Base-by-base conservation (phyloP, 352 stramenopile genomes). In the Globisporangium ultimum region DNA sequence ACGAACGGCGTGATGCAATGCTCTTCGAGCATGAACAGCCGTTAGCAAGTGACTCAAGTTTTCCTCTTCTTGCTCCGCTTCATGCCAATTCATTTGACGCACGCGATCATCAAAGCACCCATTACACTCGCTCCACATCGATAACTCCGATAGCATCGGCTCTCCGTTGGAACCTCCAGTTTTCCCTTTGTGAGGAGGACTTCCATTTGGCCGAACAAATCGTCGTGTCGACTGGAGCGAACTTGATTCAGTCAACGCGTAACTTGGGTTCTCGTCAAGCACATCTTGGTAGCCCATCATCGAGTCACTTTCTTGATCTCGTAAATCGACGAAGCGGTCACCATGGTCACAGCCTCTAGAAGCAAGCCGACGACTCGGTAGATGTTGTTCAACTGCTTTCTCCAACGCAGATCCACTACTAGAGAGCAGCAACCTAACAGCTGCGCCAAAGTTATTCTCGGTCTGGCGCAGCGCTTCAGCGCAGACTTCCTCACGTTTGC, bases 191-290 rank as follows among this genome's bases (percentile, higher is more conserved):
- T 65, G 62, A 21, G 80, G 81, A 63, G 80, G 81, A 63, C 78
- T 89, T 3, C 58, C 60, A 20, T 49, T 62, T 18, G 64, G 68
- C 66, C 70, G 67, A 13, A 34, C 15, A 28, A 55, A 51, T 51
- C 48, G 47, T 32, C 72, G 66, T 12, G 42, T 69, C 34, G 18
- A 49, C 15, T 65, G 71, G 10, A 67, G 36, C 1, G 70, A 66
- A 43, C 82, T 91, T 0, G 80, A 82, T 54, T 95, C 84, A 5
- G 69, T 49, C 10, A 95, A 70, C 22, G 66, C 63, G 28, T 94
- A 95, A 41, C 79, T 94, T 28, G 79, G 71, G 45, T 95, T 95
- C 53, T 95, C 84, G 13, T 91, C 84, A 20, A 78, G 74, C 8
- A 88, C 67, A 20, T 91, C 84, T 68, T 93, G 83, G 6, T 87